phyloP scores from a whole-genome alignment of 2,329 filamentous ascomycete genomes.

The Beauveria pseudobassiana region DNA sequence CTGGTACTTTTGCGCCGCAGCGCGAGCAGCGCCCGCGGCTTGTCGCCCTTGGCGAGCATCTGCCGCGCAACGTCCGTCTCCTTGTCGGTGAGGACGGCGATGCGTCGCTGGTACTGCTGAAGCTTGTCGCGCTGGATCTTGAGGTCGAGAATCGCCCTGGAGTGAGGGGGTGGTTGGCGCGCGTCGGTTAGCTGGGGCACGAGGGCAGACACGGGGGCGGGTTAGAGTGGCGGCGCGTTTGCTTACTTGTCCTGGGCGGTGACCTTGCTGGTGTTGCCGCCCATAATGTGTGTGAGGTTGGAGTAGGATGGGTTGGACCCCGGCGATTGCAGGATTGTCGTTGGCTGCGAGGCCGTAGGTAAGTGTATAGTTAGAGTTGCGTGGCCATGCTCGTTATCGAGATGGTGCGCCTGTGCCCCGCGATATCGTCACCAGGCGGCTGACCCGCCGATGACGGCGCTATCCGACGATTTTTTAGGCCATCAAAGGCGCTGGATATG shows the following conservation, averaged over 20 bases:
- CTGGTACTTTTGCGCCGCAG: slow-evolving; percentile 96
- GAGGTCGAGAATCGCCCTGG: slow-evolving; percentile 90
- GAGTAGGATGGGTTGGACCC: not conserved
- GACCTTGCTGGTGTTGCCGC: slow-evolving; percentile 48
- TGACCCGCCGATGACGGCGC: too few relatives aligned
- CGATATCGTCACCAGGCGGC: slow-evolving; percentile 5
- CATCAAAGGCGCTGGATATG: too few relatives aligned
- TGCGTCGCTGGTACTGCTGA: slow-evolving; percentile 89
- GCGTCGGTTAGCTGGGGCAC: not conserved
- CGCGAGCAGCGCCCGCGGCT: slow-evolving; percentile 73
- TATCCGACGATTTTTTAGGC: too few relatives aligned
- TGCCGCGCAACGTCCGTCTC: slow-evolving; percentile 81
- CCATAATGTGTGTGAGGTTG: slow-evolving; percentile 32
- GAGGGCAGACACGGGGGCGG: slow-evolving; percentile 9
- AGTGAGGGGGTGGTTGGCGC: slow-evolving; percentile 2
- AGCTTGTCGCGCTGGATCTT: slow-evolving; percentile 97
- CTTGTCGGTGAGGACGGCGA: slow-evolving; percentile 74
- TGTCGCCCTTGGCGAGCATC: slow-evolving; percentile 75
- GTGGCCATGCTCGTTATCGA: not conserved
- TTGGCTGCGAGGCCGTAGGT: not conserved
- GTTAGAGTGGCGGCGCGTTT: not conserved
- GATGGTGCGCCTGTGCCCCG: not conserved
- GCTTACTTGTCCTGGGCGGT: slow-evolving; percentile 77
- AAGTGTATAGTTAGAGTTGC: not conserved
- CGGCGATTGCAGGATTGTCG: not conserved